Evolutionary conservation across 1,284 basidiomycete species (phyloP).

Genomic region (Porogramme epimiltina): DNA sequence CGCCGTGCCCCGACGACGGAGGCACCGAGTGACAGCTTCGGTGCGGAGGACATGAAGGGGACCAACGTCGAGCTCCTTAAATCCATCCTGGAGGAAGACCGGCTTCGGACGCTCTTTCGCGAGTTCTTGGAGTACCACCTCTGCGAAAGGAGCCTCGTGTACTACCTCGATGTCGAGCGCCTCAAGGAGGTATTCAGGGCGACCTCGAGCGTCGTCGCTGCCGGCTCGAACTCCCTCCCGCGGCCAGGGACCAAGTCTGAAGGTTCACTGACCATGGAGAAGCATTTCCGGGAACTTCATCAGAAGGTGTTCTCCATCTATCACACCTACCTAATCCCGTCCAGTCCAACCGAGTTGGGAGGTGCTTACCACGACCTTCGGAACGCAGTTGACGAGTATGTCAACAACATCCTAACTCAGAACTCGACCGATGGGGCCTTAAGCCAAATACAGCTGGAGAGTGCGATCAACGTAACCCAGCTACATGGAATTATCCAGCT

Average conservation of each 20-base stretch:
- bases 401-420: constrained; percentile 86
- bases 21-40: constrained; percentile 64
- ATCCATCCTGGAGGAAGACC: constrained; percentile 93
- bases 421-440: constrained; percentile 74
- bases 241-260: constrained; percentile 48
- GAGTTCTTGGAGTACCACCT: constrained; percentile 95
- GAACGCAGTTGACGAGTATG: constrained; percentile 91
- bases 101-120: constrained; percentile 87
- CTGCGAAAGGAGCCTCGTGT: constrained; percentile 97
- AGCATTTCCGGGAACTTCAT: constrained; percentile 93
- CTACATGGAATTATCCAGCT: constrained; percentile 91
- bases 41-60: constrained; percentile 68
- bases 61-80: constrained; percentile 89
- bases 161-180: constrained; percentile 97
- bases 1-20: constrained; percentile 80
- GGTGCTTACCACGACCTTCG: constrained; percentile 97
- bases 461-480: constrained; percentile 88
- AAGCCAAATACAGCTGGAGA: constrained; percentile 76
- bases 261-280: constrained; percentile 92
- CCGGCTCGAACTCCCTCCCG: constrained; percentile 43
- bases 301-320: constrained; percentile 94
- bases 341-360: constrained; percentile 94
- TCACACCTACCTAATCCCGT: constrained; percentile 93
- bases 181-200: constrained; percentile 96
- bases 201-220: constrained; percentile 88